These are phyloP conservation scores for Plenodomus tracheiphilus DNA, from an alignment of 2,329 filamentous ascomycete genomes.

Conservation along the genomic window DNA sequence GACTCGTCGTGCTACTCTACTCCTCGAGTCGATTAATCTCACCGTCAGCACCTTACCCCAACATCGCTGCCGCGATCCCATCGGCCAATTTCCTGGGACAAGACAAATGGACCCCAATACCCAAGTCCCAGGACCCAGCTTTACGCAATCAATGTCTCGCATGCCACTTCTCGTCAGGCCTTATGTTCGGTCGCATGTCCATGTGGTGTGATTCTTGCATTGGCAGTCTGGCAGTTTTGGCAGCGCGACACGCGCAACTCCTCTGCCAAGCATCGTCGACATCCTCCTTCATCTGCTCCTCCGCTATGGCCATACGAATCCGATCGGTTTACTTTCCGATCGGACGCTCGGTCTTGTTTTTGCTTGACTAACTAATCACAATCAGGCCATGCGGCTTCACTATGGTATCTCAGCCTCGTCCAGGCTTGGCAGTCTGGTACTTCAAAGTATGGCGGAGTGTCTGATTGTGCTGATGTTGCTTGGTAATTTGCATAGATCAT, in stretches of 20 bases:
- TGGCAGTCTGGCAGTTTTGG: too few species aligned
- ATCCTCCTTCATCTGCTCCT: not conserved
- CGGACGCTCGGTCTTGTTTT: not conserved
- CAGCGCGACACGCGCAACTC: not conserved
- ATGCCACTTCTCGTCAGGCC: not conserved
- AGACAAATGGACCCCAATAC: not conserved
- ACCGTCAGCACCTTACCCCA: not conserved
- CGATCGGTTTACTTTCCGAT: not conserved
- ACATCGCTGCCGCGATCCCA: not conserved
- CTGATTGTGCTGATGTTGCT: too few species aligned
- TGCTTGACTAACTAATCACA: not conserved
- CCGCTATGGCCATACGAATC: not conserved
- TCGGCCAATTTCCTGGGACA: not conserved
- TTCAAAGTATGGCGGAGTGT: too few species aligned
- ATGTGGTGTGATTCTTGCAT: not conserved
- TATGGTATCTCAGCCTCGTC: not conserved
- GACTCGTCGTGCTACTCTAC: too few species aligned
- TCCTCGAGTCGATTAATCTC: too few species aligned
- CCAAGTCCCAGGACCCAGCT: not conserved
- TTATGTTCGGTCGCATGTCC: not conserved
- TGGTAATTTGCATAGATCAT: too few species aligned
- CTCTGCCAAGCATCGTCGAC: not conserved
- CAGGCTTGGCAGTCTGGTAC: too few species aligned
- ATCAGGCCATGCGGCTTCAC: not conserved
- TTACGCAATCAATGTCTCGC: not conserved